Base-by-base conservation (phyloP, 75 land plant species). In the Larix kaempferi region DNA sequence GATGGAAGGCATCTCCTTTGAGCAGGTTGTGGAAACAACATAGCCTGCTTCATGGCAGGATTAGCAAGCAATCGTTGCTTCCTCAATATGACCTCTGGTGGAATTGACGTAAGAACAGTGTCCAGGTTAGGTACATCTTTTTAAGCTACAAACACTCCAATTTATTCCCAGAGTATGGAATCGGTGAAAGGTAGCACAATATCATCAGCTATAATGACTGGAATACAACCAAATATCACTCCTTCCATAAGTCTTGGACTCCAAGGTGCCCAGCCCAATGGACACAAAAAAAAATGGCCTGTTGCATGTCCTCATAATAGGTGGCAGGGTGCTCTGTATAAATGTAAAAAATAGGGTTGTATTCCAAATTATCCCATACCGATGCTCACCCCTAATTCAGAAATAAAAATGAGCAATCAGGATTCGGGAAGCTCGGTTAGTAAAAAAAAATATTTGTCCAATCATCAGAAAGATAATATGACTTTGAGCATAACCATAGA, bases 1-100 rank as follows among this genome's bases (percentile, higher is more conserved):
- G 82, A 37, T 80, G 82, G 80, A 80, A 80, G 2, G 82, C 82
- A 75, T 80, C 82, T 16, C 82, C 78, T 25, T 66, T 76, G 78
- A 62, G 82, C 78, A 14, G 82, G 82, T 29, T 80, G 82, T 5
- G 78, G 82, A 52, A 80, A 80, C 6, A 80, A 33, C 82, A 80
- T 80, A 5, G 82, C 82, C 52, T 80, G 82, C 56, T 80, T 80
- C 82, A 80, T 80, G 37, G 82, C 78, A 60, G 78, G 78, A 52
- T 41, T 80, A n/a, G 82, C 73, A 3, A 80, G 37, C 0, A 80
- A 61, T 58, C 78, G 0, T 56, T 80, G 78, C 78, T 80, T 80
- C 41, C 74, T 76, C 57, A 80, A 57, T 21, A 80, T 76, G 0
- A 63, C 71, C 59, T 80, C 78, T 13, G 77, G 78, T 15, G 82